Evolutionary conservation across 306 rosid species (phyloP), one percentile per base, ranked within the genome.

Genomic region (Clitoria ternatea): DNA sequence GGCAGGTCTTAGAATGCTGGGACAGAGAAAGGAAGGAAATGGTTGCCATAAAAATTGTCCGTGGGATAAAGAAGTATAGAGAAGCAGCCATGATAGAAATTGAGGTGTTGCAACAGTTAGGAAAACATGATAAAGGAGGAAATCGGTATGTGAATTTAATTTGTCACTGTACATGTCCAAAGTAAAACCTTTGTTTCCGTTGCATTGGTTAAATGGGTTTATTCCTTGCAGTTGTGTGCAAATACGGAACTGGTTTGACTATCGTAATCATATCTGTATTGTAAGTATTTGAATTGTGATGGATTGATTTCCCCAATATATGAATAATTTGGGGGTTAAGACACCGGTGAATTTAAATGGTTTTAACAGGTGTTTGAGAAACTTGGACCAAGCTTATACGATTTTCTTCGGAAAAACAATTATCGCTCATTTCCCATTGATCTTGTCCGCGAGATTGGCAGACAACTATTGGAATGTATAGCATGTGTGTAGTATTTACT

Each of bases 221-320:
- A 80, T 91, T 94, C 97, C 92, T 94, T 94, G 99, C 99, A 94
- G 99, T 94, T 94, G 97, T 94, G 99, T 94, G 83, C 99, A 94
- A 94, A 76, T 94, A 85, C 88, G 96, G 99, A 89, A 94, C 98
- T 94, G 98, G 98, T 94, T 94, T 94, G 98, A 94, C 97, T 93
- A 87, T 93, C 98, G 97, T 89, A 94, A 94, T 86, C 99, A 94
- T 94, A 94, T 94, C 76, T 94, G 99, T 94, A 91, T 94, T 89
- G 99, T 94, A 94, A 94, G 99, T 94, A 89, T 84, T 78, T 82
- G 78, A 80, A 89, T 88, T 87, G 86, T 83, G 81, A 86, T 89
- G 96, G 92, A 86, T 89, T 84, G 57, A 80, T 94, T 88, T 85
- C 92, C 97, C 95, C 96, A 77, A 74, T 79, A 80, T 59, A 81